These are phyloP conservation scores for Rhytidiadelphus loreus DNA, from an alignment of 225 moss, liverwort and hornwort species.

Conservation along the genomic window DNA sequence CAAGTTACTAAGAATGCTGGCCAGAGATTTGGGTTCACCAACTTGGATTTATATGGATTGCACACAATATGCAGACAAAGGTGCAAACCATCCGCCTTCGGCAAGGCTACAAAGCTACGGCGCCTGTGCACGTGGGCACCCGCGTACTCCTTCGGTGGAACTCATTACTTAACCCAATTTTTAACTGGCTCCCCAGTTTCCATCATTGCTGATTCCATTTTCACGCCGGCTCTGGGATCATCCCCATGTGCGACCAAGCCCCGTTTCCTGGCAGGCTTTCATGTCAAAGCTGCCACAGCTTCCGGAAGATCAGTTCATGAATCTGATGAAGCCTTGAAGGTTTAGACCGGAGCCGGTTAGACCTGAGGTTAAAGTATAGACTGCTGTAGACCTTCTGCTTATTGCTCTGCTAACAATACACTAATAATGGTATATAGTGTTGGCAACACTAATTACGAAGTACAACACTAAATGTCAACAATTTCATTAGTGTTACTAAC, in stretches of 20 bases:
- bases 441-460: too few species aligned
- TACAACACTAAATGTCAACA: too few species aligned
- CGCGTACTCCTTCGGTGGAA: background rate
- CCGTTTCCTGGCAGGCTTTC: background rate
- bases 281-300: background rate
- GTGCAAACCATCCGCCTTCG: background rate
- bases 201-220: slow-evolving; percentile 3
- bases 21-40: background rate
- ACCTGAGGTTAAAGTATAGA: background rate
- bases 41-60: background rate
- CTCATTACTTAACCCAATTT: background rate
- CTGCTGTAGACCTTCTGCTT: background rate
- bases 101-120: background rate
- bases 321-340: background rate
- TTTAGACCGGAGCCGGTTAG: background rate
- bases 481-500: too few species aligned
- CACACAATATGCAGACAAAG: background rate
- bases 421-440: too few species aligned
- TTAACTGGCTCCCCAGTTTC: background rate
- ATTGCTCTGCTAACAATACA: background rate
- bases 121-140: background rate
- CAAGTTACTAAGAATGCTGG: background rate
- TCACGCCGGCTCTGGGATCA: background rate
- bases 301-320: background rate
- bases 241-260: background rate